phyloP scores from a whole-genome alignment of 2,329 filamentous ascomycete genomes.

The Biscogniauxia marginata region DNA sequence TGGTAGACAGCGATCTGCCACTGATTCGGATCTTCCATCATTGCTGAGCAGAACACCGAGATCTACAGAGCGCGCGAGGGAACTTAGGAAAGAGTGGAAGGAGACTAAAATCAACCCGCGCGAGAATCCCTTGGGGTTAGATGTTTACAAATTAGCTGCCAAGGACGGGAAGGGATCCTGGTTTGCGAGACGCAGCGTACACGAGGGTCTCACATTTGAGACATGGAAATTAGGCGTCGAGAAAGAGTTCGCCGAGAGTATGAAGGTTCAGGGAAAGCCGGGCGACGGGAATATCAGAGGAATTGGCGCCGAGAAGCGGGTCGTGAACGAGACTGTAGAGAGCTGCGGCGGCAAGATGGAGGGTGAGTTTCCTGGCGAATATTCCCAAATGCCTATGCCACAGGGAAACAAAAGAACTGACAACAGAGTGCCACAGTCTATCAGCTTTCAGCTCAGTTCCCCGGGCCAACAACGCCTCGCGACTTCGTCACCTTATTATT shows the following conservation, averaged over 20 bases:
- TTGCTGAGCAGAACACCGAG: slow-evolving; percentile 44
- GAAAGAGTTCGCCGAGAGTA: slow-evolving; percentile 75
- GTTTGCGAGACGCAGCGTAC: slow-evolving; percentile 84
- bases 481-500: slow-evolving; percentile 84
- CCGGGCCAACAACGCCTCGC: slow-evolving; percentile 80
- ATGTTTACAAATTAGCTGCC: slow-evolving; percentile 74
- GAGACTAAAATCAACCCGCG: slow-evolving; percentile 69
- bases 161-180: slow-evolving; percentile 83
- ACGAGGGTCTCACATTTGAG: slow-evolving; percentile 73
- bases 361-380: slow-evolving; percentile 41
- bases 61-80: slow-evolving; percentile 50
- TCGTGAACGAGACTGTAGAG: slow-evolving; percentile 62
- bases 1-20: slow-evolving; percentile 54
- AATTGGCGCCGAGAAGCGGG: slow-evolving; percentile 74
- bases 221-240: slow-evolving; percentile 76
- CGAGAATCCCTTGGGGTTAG: slow-evolving; percentile 74
- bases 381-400: background rate
- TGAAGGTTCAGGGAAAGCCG: slow-evolving; percentile 67
- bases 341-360: slow-evolving; percentile 63
- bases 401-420: slow-evolving; percentile 4
- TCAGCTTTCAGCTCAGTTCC: slow-evolving; percentile 84
- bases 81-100: slow-evolving; percentile 84
- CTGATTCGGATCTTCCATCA: slow-evolving; percentile 50
- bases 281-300: slow-evolving; percentile 77
- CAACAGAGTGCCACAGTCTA: slow-evolving; percentile 57